phyloP scores from a whole-genome alignment of 176 grass and related monocot genomes.

The Oropetium thomaeum region DNA sequence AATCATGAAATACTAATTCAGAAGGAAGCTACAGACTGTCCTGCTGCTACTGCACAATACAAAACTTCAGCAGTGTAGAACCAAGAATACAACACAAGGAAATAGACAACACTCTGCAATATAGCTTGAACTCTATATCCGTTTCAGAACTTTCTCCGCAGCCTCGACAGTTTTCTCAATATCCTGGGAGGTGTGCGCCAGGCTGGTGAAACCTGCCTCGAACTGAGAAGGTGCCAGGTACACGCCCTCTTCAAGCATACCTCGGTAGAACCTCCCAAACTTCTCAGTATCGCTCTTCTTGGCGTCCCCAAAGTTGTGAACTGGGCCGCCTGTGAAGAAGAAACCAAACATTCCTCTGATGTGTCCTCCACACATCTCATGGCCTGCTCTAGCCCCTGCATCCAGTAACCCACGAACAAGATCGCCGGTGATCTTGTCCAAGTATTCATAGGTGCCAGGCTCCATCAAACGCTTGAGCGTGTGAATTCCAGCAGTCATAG shows the following conservation, averaged over 20 bases:
- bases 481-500: constrained; percentile 98
- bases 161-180: constrained; percentile 76
- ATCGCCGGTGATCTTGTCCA: constrained; percentile 82
- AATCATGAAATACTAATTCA: constrained; percentile 13
- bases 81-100: constrained; percentile 30
- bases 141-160: constrained; percentile 75
- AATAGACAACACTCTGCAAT: not conserved
- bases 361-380: constrained; percentile 92
- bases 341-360: constrained; percentile 93
- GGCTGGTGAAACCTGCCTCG: constrained; percentile 93
- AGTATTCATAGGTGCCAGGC: constrained; percentile 73
- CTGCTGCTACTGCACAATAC: constrained; percentile 44
- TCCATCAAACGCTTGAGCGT: constrained; percentile 74
- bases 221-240: constrained; percentile 94
- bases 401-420: constrained; percentile 76
- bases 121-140: constrained; percentile 41
- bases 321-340: constrained; percentile 75
- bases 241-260: constrained; percentile 96
- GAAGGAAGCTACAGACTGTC: not conserved
- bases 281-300: constrained; percentile 87
- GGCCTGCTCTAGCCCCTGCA: constrained; percentile 60
- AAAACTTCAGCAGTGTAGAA: constrained; percentile 22
- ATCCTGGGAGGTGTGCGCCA: constrained; percentile 79
- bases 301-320: constrained; percentile 80
- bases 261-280: constrained; percentile 84